Conservation (phyloP, 352 stramenopile genomes). For the Phytophthora capsici region DNA sequence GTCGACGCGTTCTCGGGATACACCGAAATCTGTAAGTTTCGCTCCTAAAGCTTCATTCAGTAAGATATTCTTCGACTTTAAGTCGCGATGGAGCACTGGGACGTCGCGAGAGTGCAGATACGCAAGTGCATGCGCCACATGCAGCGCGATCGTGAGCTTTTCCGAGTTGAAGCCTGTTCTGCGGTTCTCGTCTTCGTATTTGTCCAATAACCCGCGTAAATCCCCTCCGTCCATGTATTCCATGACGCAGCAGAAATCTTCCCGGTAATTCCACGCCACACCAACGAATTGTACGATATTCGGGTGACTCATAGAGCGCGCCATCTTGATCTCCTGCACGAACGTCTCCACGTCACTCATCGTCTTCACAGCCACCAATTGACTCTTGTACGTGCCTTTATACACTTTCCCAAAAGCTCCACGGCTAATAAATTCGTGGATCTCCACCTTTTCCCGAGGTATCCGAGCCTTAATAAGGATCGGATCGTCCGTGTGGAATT, state of each 20-base stretch:
- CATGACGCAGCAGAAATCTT: slow-evolving; percentile 41
- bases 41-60: slow-evolving; percentile 50
- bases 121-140: slow-evolving; percentile 47
- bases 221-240: slow-evolving; percentile 40
- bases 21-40: slow-evolving; percentile 74
- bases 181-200: slow-evolving; percentile 26
- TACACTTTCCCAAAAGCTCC: slow-evolving; percentile 53
- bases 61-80: slow-evolving; percentile 39
- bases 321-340: slow-evolving; percentile 43
- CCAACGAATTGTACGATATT: slow-evolving; percentile 52
- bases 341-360: slow-evolving; percentile 40
- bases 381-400: slow-evolving; percentile 31
- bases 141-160: slow-evolving; percentile 30
- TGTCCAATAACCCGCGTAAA: slow-evolving; percentile 44
- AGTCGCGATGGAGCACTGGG: slow-evolving; percentile 44
- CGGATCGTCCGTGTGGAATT: slow-evolving; percentile 29
- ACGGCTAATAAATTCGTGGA: slow-evolving; percentile 33
- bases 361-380: slow-evolving; percentile 47
- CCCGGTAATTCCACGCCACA: slow-evolving; percentile 40
- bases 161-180: slow-evolving; percentile 24
- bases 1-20: slow-evolving; percentile 36
- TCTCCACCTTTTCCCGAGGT: slow-evolving; percentile 36
- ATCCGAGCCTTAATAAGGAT: slow-evolving; percentile 33
- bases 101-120: slow-evolving; percentile 53
- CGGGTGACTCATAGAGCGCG: slow-evolving; percentile 13